Conservation (phyloP, 768 basidiomycete genomes). For the Collybia nuda region DNA sequence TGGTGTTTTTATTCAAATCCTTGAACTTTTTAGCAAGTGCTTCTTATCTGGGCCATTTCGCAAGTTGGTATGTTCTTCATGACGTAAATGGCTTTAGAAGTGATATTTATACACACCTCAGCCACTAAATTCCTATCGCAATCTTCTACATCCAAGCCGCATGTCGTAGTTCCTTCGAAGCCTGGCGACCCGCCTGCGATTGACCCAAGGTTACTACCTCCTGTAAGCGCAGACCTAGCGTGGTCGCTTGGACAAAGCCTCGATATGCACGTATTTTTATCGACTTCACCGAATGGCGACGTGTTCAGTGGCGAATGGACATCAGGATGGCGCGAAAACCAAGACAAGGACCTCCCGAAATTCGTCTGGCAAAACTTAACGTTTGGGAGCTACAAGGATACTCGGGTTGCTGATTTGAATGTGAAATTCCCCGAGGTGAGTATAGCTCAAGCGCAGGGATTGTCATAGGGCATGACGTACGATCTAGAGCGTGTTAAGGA, state of each 20-base stretch:
- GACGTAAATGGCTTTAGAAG: neutral
- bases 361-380: slow-evolving; percentile 79
- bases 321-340: slow-evolving; percentile 45
- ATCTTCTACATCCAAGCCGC: neutral
- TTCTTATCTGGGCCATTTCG: slow-evolving; percentile 64
- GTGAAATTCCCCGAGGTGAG: slow-evolving; percentile 70
- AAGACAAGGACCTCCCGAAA: slow-evolving; percentile 55
- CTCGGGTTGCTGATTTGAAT: slow-evolving; percentile 52
- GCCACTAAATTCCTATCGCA: slow-evolving; percentile 26
- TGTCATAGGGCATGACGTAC: neutral
- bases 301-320: slow-evolving; percentile 55
- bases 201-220: slow-evolving; percentile 53
- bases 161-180: slow-evolving; percentile 19
- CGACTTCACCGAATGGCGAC: slow-evolving; percentile 62
- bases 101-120: slow-evolving; percentile 4
- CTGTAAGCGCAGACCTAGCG: slow-evolving; percentile 49
- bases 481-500: slow-evolving; percentile 67
- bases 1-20: neutral
- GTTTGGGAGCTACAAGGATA: slow-evolving; percentile 74
- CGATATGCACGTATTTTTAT: slow-evolving; percentile 73
- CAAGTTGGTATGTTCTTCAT: slow-evolving; percentile 52
- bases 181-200: slow-evolving; percentile 25
- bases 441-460: slow-evolving; percentile 3
- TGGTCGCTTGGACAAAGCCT: slow-evolving; percentile 64
- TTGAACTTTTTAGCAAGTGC: slow-evolving; percentile 52